phyloP scores from a whole-genome alignment of 1,284 basidiomycete genomes.

The Heterobasidion occidentale region DNA sequence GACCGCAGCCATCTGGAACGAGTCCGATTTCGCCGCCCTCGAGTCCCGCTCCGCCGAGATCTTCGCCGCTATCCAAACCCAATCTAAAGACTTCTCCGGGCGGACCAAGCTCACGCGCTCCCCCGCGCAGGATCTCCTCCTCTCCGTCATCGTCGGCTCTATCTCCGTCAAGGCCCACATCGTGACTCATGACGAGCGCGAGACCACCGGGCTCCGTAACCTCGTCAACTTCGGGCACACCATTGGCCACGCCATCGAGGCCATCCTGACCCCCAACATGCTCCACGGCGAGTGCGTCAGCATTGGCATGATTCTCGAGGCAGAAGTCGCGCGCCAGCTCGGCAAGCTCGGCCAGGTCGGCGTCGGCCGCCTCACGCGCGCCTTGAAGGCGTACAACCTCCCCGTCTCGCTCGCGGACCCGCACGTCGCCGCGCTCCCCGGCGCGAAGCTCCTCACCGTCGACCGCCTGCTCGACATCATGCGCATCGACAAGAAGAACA shows the following conservation, averaged over 20 bases:
- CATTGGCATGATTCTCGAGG: conserved; percentile 92
- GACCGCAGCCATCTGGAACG: conserved; percentile 97
- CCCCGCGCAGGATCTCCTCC: conserved; percentile 62
- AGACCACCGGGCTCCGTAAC: conserved; percentile 87
- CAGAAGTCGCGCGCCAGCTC: conserved; percentile 82
- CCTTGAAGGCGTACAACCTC: conserved; percentile 81
- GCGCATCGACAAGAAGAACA: conserved; percentile 98
- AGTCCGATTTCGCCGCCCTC: conserved; percentile 76
- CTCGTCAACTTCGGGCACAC: conserved; percentile 97
- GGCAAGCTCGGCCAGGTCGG: conserved; percentile 85
- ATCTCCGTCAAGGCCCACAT: conserved; percentile 93
- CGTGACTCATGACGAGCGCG: conserved; percentile 91
- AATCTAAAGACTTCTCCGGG: conserved; percentile 54
- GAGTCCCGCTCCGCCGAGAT: conserved; percentile 83
- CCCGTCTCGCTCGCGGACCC: conserved; percentile 78
- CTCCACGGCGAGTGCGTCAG: conserved; percentile 93
- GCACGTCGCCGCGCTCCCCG: conserved; percentile 63
- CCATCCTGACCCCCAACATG: conserved; percentile 83
- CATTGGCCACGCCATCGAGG: conserved; percentile 95
- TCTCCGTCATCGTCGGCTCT: conserved; percentile 80
- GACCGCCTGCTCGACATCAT: conserved; percentile 87
- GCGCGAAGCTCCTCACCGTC: conserved; percentile 68
- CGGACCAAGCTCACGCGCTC: conserved; percentile 64
- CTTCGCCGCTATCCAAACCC: conserved; percentile 74
- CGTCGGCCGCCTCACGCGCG: conserved; percentile 79